A percentile compares a stretch with the other conserved stretches of the same genome.
These are phyloP conservation scores for Otatea glauca DNA, from an alignment of 176 grass and related monocot species.

Conservation along the genomic window DNA sequence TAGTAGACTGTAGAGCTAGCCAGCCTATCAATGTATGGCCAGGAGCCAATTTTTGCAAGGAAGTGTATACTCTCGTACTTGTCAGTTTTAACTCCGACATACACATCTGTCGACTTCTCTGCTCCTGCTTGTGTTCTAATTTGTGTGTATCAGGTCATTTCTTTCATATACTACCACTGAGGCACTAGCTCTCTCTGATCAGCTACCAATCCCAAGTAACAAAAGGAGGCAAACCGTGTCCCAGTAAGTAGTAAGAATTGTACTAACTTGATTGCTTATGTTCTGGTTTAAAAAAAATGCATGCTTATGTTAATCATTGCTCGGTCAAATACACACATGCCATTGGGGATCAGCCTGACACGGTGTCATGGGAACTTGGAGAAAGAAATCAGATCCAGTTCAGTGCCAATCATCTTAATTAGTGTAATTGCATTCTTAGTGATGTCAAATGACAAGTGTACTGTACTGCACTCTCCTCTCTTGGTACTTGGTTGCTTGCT, in stretches of 20 bases:
- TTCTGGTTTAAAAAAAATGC: neutral
- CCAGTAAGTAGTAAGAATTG: neutral
- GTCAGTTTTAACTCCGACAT: slow-evolving; percentile 51
- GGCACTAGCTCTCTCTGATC: neutral
- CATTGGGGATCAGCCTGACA: slow-evolving; percentile 14
- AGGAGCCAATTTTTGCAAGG: neutral
- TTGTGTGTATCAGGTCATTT: neutral
- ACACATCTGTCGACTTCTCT: slow-evolving; percentile 3
- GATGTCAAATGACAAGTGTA: neutral
- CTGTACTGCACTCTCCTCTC: slow-evolving; percentile 33
- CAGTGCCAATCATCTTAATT: slow-evolving; percentile 38
- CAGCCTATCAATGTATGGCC: slow-evolving; percentile 29
- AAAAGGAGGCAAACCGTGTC: neutral
- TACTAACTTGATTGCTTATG: neutral
- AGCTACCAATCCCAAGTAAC: slow-evolving; percentile 20
- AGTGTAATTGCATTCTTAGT: slow-evolving; percentile 20
- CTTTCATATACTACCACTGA: neutral
- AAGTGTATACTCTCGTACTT: slow-evolving; percentile 48
- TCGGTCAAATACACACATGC: slow-evolving; percentile 30
- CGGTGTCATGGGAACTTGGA: slow-evolving; percentile 45
- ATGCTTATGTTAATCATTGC: slow-evolving; percentile 32
- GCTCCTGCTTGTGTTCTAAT: neutral
- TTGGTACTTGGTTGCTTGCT: slow-evolving; percentile 57
- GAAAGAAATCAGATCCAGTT: neutral
- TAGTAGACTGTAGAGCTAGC: slow-evolving; percentile 23